phyloP scores from a whole-genome alignment of 768 basidiomycete species.

The Trametes punicea region DNA sequence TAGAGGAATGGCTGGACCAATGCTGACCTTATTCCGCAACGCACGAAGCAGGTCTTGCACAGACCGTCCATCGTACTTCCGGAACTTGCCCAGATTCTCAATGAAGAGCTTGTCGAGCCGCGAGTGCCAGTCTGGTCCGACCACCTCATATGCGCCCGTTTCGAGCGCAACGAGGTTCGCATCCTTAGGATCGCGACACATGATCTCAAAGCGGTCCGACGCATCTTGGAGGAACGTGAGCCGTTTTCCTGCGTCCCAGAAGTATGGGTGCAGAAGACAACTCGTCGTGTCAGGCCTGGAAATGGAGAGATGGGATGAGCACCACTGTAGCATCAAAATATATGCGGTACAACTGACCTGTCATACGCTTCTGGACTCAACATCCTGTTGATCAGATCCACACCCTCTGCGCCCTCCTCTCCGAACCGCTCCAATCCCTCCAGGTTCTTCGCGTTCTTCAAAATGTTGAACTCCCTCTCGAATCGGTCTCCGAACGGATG shows the following conservation, averaged over 20 bases:
- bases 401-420: constrained; percentile 92
- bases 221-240: constrained; percentile 96
- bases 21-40: constrained; percentile 85
- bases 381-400: constrained; percentile 76
- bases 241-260: constrained; percentile 88
- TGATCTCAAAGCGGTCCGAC: constrained; percentile 96
- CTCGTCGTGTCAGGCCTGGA: constrained; percentile 81
- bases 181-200: constrained; percentile 90
- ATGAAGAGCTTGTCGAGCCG: constrained; percentile 86
- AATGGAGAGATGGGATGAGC: constrained; percentile 8
- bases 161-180: constrained; percentile 74
- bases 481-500: constrained; percentile 95
- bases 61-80: constrained; percentile 91
- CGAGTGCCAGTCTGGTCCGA: constrained; percentile 89
- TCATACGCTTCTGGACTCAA: constrained; percentile 69
- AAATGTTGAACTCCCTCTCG: constrained; percentile 91
- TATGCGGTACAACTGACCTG: constrained; percentile 51
- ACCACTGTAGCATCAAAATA: background rate
- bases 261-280: constrained; percentile 92
- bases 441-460: constrained; percentile 74
- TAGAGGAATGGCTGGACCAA: background rate
- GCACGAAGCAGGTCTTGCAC: constrained; percentile 93
- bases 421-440: constrained; percentile 75
- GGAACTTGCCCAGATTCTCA: constrained; percentile 93
- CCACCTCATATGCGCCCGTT: constrained; percentile 59